These are phyloP conservation scores for Ophiocordyceps polyrhachis-furcata DNA, from an alignment of 2,329 filamentous ascomycete genomes.

Conservation along the genomic window DNA sequence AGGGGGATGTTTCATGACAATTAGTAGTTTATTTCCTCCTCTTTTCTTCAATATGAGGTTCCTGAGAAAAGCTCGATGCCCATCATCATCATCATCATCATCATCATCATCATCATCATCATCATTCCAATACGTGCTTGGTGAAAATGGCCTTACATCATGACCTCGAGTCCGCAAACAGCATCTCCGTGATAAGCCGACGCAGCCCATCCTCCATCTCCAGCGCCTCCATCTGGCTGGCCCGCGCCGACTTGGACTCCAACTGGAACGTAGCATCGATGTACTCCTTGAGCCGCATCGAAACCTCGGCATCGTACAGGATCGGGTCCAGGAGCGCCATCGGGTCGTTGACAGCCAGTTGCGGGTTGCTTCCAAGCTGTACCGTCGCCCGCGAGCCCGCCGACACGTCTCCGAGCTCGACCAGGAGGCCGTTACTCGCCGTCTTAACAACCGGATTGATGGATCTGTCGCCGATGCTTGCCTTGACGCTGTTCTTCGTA, in stretches of 20 bases:
- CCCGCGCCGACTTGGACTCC: constrained; percentile 2
- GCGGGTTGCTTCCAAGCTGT: constrained; percentile 3
- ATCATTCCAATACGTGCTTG: too few relatives aligned
- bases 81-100: too few relatives aligned
- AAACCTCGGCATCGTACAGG: constrained; percentile 5
- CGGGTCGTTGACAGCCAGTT: constrained; percentile 4
- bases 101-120: too few relatives aligned
- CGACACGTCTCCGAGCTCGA: constrained; percentile 3
- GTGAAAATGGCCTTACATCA: background rate
- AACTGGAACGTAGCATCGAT: constrained; percentile 4
- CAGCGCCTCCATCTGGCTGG: constrained; percentile 5
- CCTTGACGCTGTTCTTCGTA: background rate
- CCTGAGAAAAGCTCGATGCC: too few relatives aligned
- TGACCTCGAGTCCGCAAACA: constrained; percentile 5
- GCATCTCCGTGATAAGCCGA: constrained; percentile 5
- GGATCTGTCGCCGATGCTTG: background rate
- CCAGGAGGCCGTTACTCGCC: background rate
- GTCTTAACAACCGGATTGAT: background rate
- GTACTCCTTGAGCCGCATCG: constrained; percentile 5
- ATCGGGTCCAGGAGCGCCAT: constrained; percentile 4
- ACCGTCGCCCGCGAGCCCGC: constrained; percentile 2
- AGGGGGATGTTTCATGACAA: too few relatives aligned
- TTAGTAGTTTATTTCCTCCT: background rate
- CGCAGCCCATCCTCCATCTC: constrained; percentile 7
- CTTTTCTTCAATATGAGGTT: background rate